These are phyloP conservation scores for Stentor coeruleus DNA, from an alignment of 73 alveolate genomes.

Conservation along the genomic window DNA sequence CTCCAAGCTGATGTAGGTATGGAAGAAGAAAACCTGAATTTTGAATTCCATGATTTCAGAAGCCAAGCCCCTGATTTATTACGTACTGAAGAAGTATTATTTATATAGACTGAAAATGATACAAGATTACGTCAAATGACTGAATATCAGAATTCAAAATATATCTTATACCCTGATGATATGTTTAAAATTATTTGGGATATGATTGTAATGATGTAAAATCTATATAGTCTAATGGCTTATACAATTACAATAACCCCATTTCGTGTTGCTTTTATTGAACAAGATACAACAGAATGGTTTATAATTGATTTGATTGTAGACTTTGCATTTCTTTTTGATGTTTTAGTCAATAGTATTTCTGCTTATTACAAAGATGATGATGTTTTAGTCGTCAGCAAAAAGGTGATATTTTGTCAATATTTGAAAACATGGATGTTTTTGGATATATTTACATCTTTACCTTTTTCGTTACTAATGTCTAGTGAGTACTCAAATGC, in stretches of 20 bases:
- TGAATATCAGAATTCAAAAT: background rate
- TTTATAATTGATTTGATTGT: constrained; percentile 36
- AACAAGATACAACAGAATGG: constrained; percentile 34
- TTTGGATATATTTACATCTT: constrained; percentile 46
- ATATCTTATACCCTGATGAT: background rate
- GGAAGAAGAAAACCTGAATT: background rate
- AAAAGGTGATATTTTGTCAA: constrained; percentile 39
- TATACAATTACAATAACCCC: constrained; percentile 60
- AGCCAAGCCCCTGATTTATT: background rate
- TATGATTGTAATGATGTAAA: background rate
- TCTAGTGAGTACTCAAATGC: constrained; percentile 27
- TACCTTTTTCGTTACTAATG: constrained; percentile 35
- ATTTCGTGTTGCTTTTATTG: constrained; percentile 61
- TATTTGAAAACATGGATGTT: constrained; percentile 58
- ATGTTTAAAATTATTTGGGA: background rate
- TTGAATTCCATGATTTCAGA: background rate
- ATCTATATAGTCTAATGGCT: constrained; percentile 21
- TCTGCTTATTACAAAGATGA: constrained; percentile 63
- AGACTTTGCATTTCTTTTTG: constrained; percentile 47
- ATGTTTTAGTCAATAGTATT: constrained; percentile 51
- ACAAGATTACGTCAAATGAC: background rate
- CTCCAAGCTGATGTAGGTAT: background rate
- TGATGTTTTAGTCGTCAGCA: constrained; percentile 48
- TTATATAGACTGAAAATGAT: background rate
- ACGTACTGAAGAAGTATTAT: background rate